These are phyloP conservation scores for Amanita subjunquillea DNA, from an alignment of 768 basidiomycete species.

Conservation along the genomic window DNA sequence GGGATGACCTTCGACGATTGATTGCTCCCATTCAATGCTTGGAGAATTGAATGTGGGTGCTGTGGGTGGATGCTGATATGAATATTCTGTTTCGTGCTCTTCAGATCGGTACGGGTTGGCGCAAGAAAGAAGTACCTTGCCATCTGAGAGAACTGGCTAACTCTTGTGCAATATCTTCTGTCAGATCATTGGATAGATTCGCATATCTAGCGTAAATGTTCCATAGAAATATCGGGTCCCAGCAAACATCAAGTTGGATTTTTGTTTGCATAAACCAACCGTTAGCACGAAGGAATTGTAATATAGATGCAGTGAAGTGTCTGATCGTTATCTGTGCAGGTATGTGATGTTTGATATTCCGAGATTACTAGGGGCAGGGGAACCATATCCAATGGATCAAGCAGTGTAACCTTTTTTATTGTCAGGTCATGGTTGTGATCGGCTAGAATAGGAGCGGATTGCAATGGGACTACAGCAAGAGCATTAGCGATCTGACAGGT, in stretches of 20 bases:
- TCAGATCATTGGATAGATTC: slow-evolving; percentile 21
- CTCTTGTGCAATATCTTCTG: slow-evolving; percentile 34
- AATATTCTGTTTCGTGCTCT: slow-evolving; percentile 21
- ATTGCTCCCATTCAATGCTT: slow-evolving; percentile 52
- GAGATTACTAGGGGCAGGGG: slow-evolving; percentile 20
- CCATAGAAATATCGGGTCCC: slow-evolving; percentile 33
- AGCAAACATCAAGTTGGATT: slow-evolving; percentile 15
- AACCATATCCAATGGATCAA: slow-evolving; percentile 48
- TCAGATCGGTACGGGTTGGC: background rate
- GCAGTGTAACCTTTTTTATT: slow-evolving; percentile 32
- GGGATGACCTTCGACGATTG: slow-evolving; percentile 50
- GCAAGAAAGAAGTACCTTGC: slow-evolving; percentile 28
- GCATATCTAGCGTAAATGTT: slow-evolving; percentile 26
- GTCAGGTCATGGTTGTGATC: slow-evolving; percentile 18
- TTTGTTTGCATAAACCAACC: slow-evolving; percentile 17
- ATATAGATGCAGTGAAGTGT: background rate
- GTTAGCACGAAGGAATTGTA: slow-evolving; percentile 11
- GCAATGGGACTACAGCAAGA: slow-evolving; percentile 37
- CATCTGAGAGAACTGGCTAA: slow-evolving; percentile 40
- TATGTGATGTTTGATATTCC: slow-evolving; percentile 4
- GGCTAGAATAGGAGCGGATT: slow-evolving; percentile 35
- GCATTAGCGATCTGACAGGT: slow-evolving; percentile 24
- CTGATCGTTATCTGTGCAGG: background rate
- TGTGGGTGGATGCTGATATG: slow-evolving; percentile 37
- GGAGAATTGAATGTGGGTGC: slow-evolving; percentile 34